Evolutionary conservation across 768 basidiomycete species (phyloP), one percentile per base, ranked within the genome.

Genomic region (Mycena vulgaris): DNA sequence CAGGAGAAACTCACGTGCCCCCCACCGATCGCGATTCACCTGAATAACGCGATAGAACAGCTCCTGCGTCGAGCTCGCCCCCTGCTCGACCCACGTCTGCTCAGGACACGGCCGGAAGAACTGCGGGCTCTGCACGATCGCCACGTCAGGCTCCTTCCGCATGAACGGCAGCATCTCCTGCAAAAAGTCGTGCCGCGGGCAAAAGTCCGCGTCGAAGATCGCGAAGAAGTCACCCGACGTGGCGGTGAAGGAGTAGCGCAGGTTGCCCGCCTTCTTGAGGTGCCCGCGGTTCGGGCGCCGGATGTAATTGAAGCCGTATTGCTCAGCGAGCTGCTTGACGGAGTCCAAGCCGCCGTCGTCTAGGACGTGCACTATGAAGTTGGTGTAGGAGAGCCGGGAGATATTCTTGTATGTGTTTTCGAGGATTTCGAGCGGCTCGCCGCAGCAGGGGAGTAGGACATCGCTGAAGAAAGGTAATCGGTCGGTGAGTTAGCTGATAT

Each of bases 321-420:
- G 40, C 31, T 71, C 63, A 21, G 78, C 77, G 23, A 79, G 74
- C 9, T 35, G 30, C 53, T 75, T 75, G 58, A 78, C 78, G n/a
- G 66, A 53, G n/a, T 75, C 69, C 7, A 75, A 57, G 8, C 70
- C 77, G 13, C 77, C 77, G 47, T 78, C 78, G 59, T 78, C 78
- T 49, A 79, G 75, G 16, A 78, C 77, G 33, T 67, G 74, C 47
- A 79, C 75, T 37, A 75, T 75, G 58, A 73, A 71, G 47, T 78
- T 78, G 40, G 76, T 74, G 51, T 79, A 78, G 30, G 75, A 60
- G 23, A 77, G 73, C 47, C 76, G 51, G n/a, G 75, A 49, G 27
- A 78, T 75, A 51, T 79, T 73, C 49, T 75, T 78, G 75, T 79
- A 79, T 2, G 78, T 79, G 61, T 79, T 79, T 63, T 78, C 75